Conservation (phyloP, 2,329 filamentous ascomycete genomes). For the Nigrospora oryzae region DNA sequence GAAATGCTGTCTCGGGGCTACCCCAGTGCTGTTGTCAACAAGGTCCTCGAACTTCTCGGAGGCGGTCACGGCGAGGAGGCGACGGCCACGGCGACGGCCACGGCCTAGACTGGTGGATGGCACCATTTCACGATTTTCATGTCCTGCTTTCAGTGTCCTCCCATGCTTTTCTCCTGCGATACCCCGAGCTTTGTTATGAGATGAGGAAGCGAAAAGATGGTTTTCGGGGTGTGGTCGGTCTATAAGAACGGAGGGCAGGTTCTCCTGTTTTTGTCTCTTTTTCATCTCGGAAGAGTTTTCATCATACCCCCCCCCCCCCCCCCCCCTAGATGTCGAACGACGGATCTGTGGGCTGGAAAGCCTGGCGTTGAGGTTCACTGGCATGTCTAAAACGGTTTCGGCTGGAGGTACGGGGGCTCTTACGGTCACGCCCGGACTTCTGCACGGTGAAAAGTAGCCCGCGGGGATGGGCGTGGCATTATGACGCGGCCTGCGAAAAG, state of each 20-base stretch:
- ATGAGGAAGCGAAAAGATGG: background rate
- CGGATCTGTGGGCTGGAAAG: slow-evolving; percentile 1
- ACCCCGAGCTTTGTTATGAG: slow-evolving; percentile 16
- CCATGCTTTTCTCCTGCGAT: slow-evolving; percentile 18
- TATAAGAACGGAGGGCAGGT: slow-evolving; percentile 10
- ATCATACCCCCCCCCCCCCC: background rate
- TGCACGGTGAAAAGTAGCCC: too few species aligned
- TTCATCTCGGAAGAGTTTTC: background rate
- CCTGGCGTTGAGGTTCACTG: slow-evolving; percentile 1
- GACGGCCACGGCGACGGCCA: slow-evolving; percentile 11
- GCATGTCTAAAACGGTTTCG: background rate
- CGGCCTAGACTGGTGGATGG: slow-evolving; percentile 6
- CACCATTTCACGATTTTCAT: slow-evolving; percentile 7
- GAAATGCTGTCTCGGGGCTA: slow-evolving; percentile 92
- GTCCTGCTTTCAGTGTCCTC: slow-evolving; percentile 16
- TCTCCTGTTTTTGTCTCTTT: background rate
- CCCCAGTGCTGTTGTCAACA: slow-evolving; percentile 82
- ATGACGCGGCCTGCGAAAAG: too few species aligned
- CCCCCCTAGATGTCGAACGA: background rate
- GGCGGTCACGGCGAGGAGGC: slow-evolving; percentile 37
- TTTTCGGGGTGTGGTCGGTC: slow-evolving; percentile 13
- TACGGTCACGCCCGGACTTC: background rate
- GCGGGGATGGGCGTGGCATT: too few species aligned
- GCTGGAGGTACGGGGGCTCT: background rate
- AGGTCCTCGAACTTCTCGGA: slow-evolving; percentile 84